phyloP scores from a whole-genome alignment of 495 filamentous ascomycete genomes.

The Trichoderma erinaceum region DNA sequence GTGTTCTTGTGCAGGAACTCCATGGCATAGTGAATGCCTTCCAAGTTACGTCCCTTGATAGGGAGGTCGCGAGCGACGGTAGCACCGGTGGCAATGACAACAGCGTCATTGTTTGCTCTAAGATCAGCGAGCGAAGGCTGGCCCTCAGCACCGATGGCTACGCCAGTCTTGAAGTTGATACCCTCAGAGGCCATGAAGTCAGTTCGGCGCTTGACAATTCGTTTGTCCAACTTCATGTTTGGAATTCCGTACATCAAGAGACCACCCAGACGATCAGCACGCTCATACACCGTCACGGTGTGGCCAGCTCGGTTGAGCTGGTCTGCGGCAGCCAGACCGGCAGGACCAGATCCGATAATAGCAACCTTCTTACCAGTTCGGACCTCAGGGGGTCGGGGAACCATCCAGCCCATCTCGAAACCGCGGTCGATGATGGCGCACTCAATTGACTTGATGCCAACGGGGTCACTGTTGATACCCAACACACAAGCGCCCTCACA shows the following conservation, averaged over 20 bases:
- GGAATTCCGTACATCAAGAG: conserved; percentile 98
- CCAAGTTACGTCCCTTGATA: conserved; percentile 82
- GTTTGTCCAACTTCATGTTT: conserved; percentile 99
- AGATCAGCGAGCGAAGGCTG: conserved; percentile 59
- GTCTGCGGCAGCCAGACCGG: conserved; percentile 87
- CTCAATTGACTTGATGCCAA: conserved; percentile 99
- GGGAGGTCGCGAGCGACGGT: conserved; percentile 96
- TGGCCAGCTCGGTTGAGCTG: conserved; percentile 95
- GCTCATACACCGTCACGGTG: conserved; percentile 89
- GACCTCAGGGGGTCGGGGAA: conserved; percentile 69
- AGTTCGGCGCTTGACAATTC: conserved; percentile 89
- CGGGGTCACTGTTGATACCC: conserved; percentile 95
- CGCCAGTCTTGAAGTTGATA: conserved; percentile 71
- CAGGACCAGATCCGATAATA: conserved; percentile 89
- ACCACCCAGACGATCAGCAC: conserved; percentile 86
- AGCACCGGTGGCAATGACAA: conserved; percentile 93
- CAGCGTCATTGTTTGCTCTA: conserved; percentile 71
- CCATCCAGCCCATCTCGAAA: conserved; percentile 99
- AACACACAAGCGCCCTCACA: conserved; percentile 97
- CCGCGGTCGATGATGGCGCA: conserved; percentile 99
- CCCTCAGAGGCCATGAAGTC: conserved; percentile 96
- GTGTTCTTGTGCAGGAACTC: conserved; percentile 98
- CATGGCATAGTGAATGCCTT: conserved; percentile 98
- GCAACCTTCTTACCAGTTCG: conserved; percentile 90
- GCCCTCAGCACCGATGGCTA: conserved; percentile 74